Evolutionary conservation across 2,329 filamentous ascomycete genomes (phyloP), one percentile per base, ranked within the genome.

Genomic region (Fusarium heterosporum): DNA sequence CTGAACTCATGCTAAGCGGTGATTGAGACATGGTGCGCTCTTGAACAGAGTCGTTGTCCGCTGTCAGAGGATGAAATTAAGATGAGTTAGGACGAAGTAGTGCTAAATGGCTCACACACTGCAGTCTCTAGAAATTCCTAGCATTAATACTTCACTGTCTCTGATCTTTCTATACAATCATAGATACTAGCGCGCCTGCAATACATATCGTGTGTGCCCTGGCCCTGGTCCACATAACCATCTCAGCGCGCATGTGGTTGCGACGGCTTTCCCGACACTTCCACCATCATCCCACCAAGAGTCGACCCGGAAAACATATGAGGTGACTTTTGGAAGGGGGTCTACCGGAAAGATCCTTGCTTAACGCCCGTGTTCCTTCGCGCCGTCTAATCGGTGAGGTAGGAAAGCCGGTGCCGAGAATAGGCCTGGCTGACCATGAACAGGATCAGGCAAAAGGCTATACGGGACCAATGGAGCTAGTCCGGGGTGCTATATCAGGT

Each of bases 381-480:
- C 47, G 36, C 36, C 36, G 26, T 25, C 26, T 14, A 40, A 50
- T 50, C 26, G 36, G 47, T 25, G 6, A 50, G 47, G 47, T 50
- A 30, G 34, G 34, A 29, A 29, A 49, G 46, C 9, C 16, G 34
- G 34, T 39, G 34, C 29, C 8, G n/a, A 40, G 34, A 30, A 48
- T 17, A 36, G 45, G 42, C 29, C 29, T 30, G 42, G 25, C 42
- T 25, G 14, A 34, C 28, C n/a, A 34, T 40, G 22, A 40, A 40
- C 38, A 42, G 39, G 39, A 25, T 22, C 16, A 41, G 39, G 39
- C 19, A 41, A 13, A 26, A 41, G 19, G 26, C 22, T 41, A 41
- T 55, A 84, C 83, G 10, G 40, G 40, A 42, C 12, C 22, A 22
- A 42, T 22, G 6, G 45, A 48, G 30, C 45, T 28, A 38, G 45